Evolutionary conservation across 306 rosid genomes (phyloP).

Genomic region (Sindora glabra): DNA sequence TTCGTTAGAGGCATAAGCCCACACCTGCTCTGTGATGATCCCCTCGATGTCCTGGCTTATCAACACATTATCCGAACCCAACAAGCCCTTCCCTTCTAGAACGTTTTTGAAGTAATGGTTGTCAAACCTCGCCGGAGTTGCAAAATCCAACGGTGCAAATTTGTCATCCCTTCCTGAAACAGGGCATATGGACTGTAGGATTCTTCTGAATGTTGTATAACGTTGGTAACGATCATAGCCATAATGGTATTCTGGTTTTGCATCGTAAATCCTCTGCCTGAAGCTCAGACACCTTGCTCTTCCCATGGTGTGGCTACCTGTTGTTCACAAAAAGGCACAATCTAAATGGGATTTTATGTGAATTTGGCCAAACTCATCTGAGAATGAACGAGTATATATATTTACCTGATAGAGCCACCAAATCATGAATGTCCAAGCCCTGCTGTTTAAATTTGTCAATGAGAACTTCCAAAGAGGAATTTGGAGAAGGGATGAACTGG

Average conservation of each 20-base stretch:
- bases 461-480: slow-evolving; percentile 66
- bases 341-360: background rate
- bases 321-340: background rate
- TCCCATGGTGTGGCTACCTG: slow-evolving; percentile 92
- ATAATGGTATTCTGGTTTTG: slow-evolving; percentile 20
- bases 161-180: slow-evolving; percentile 42
- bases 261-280: slow-evolving; percentile 59
- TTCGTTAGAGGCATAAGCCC: slow-evolving; percentile 63
- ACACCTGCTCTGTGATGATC: slow-evolving; percentile 35
- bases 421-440: slow-evolving; percentile 60
- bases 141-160: slow-evolving; percentile 58
- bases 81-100: slow-evolving; percentile 63
- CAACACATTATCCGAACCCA: slow-evolving; percentile 68
- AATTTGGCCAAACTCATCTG: background rate
- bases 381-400: background rate
- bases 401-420: slow-evolving; percentile 69
- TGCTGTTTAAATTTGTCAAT: slow-evolving; percentile 54
- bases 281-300: slow-evolving; percentile 73
- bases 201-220: slow-evolving; percentile 47
- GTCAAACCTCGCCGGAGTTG: slow-evolving; percentile 69
- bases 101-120: slow-evolving; percentile 67
- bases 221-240: slow-evolving; percentile 55
- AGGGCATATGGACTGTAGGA: slow-evolving; percentile 67
- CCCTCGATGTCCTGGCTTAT: slow-evolving; percentile 53
- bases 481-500: slow-evolving; percentile 67